A percentile compares a stretch with the other conserved stretches of the same genome.
Conservation (phyloP, 768 basidiomycete species). For the Mycena leptocephala region DNA sequence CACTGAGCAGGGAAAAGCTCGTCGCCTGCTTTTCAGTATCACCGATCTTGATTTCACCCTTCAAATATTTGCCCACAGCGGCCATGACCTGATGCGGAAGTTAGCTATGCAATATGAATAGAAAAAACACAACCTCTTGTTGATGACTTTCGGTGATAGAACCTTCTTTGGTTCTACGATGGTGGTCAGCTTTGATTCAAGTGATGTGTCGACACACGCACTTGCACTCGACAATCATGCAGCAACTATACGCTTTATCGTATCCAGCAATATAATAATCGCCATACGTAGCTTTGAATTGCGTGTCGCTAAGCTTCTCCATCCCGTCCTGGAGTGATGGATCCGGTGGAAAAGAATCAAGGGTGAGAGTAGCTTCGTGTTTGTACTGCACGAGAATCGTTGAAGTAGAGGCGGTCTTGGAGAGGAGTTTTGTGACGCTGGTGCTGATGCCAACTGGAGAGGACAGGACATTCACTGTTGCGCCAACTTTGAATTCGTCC, state of each 20-base stretch:
- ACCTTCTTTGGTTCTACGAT: conserved; percentile 25
- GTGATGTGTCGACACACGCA: conserved; percentile 16
- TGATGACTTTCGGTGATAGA: conserved; percentile 21
- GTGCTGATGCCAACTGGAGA: neutral
- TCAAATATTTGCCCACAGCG: conserved; percentile 32
- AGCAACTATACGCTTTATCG: conserved; percentile 30
- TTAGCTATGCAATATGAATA: neutral
- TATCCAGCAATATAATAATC: conserved; percentile 39
- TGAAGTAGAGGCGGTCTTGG: neutral
- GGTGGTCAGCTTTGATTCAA: neutral
- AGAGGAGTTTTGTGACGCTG: neutral
- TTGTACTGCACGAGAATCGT: conserved; percentile 38
- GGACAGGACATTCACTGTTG: no score
- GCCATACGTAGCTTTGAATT: conserved; percentile 35
- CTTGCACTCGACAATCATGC: conserved; percentile 38
- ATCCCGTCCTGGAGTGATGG: conserved; percentile 24
- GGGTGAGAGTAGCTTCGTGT: conserved; percentile 19
- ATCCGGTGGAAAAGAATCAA: conserved; percentile 23
- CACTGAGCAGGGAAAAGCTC: conserved; percentile 27
- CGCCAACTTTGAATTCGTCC: conserved; percentile 31
- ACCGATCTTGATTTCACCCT: conserved; percentile 20
- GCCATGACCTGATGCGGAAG: conserved; percentile 10
- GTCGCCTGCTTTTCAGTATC: conserved; percentile 14
- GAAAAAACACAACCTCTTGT: neutral
- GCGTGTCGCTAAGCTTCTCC: conserved; percentile 16